phyloP scores from a whole-genome alignment of 1,284 basidiomycete genomes.

The Cutaneotrichosporon spelunceum region DNA sequence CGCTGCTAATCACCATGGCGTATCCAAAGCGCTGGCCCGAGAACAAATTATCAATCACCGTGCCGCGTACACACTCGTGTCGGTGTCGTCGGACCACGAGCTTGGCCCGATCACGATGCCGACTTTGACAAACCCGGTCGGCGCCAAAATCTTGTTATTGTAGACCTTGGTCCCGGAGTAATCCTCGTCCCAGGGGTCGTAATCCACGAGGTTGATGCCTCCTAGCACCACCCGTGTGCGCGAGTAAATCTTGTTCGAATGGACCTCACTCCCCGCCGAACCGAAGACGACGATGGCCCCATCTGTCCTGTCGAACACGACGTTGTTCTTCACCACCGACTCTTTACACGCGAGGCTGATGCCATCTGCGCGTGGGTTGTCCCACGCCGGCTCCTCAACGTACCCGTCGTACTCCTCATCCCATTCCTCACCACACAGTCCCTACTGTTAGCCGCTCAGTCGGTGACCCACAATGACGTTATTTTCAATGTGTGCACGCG shows the following conservation, averaged over 20 bases:
- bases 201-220: conserved; percentile 53
- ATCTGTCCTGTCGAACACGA: conserved; percentile 52
- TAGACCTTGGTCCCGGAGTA: conserved; percentile 46
- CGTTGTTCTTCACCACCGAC: conserved; percentile 49
- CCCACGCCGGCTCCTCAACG: conserved; percentile 39
- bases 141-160: conserved; percentile 48
- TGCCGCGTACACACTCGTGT: conserved; percentile 45
- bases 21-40: conserved; percentile 49
- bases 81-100: conserved; percentile 52
- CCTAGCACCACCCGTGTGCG: conserved; percentile 49
- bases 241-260: conserved; percentile 46
- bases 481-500: conserved; percentile 34
- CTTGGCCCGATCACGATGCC: conserved; percentile 51
- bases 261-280: conserved; percentile 44
- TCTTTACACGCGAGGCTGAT: conserved; percentile 53
- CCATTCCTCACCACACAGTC: conserved; percentile 53
- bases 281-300: conserved; percentile 53
- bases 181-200: conserved; percentile 51
- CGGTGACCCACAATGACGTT: conserved; percentile 49
- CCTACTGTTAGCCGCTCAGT: conserved; percentile 27
- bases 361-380: conserved; percentile 51
- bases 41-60: conserved; percentile 47
- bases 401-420: conserved; percentile 52
- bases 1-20: conserved; percentile 49
- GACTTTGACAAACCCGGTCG: conserved; percentile 48